Evolutionary conservation across 768 basidiomycete genomes (phyloP).

Genomic region (Naganishia friedmannii): DNA sequence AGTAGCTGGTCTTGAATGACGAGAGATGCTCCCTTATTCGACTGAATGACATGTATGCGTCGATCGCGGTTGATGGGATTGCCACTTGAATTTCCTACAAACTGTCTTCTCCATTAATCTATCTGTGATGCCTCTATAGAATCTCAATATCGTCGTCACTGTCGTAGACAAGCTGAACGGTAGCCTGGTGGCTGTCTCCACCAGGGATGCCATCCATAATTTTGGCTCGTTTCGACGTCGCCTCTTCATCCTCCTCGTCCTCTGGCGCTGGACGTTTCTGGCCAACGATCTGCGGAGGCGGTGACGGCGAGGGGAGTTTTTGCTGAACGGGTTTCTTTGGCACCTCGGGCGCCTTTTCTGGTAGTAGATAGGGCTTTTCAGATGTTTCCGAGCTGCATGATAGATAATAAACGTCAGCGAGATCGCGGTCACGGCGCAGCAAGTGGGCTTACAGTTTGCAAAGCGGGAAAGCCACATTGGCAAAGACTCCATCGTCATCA

Average conservation of each 20-base stretch:
- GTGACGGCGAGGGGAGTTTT: conserved; percentile 1
- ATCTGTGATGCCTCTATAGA: conserved; percentile 7
- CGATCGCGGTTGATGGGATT: neutral
- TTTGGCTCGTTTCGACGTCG: conserved; percentile 6
- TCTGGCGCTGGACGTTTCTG: conserved; percentile 41
- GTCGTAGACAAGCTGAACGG: conserved; percentile 12
- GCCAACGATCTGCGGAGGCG: conserved; percentile 31
- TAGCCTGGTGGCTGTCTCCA: conserved; percentile 4
- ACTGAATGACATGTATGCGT: neutral
- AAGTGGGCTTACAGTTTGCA: conserved; percentile 56
- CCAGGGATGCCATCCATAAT: neutral
- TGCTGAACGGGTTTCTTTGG: conserved; percentile 18
- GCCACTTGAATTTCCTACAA: neutral
- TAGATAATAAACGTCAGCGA: neutral
- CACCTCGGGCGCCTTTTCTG: conserved; percentile 5
- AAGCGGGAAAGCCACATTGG: conserved; percentile 69
- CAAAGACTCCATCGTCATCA: conserved; percentile 78
- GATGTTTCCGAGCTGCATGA: conserved; percentile 26
- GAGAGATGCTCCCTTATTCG: neutral
- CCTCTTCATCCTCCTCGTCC: conserved; percentile 23
- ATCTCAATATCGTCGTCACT: conserved; percentile 33
- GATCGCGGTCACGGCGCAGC: neutral
- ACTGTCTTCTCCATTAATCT: no score
- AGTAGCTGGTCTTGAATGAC: neutral
- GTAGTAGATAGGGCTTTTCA: conserved; percentile 17